These are phyloP conservation scores for Xanthoparmelia taractica DNA, from an alignment of 495 filamentous ascomycete genomes.

Conservation along the genomic window DNA sequence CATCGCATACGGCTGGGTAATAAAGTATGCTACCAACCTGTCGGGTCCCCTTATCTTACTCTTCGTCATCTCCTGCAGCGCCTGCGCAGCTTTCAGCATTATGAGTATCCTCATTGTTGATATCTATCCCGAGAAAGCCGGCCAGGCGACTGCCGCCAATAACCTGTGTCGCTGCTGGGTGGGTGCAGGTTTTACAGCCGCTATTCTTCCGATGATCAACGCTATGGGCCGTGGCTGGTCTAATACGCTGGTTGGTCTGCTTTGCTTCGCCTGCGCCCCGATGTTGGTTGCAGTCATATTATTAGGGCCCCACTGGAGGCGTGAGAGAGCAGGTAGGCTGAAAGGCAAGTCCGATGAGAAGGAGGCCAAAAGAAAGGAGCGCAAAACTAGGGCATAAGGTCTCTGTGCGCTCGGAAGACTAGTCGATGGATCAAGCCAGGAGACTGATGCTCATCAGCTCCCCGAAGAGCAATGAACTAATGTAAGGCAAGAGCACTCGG, in stretches of 20 bases:
- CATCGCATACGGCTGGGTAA: constrained; percentile 43
- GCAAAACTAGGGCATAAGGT: neutral
- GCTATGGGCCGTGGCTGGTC: constrained; percentile 44
- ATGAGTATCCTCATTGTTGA: constrained; percentile 42
- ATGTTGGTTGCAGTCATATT: neutral
- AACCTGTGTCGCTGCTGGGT: constrained; percentile 43
- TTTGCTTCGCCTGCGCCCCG: neutral
- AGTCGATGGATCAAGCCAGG: no score
- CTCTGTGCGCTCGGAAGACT: neutral
- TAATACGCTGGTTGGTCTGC: constrained; percentile 33
- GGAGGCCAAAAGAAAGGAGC: neutral
- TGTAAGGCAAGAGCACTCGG: no score
- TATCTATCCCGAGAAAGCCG: constrained; percentile 34
- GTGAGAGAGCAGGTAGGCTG: neutral
- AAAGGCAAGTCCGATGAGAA: neutral
- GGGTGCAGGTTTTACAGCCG: constrained; percentile 37
- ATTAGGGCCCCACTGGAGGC: neutral
- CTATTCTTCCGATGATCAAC: constrained; percentile 37
- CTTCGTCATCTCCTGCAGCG: constrained; percentile 36
- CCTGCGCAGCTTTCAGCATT: constrained; percentile 29
- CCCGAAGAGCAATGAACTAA: no score
- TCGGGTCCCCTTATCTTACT: constrained; percentile 36
- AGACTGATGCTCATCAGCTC: no score
- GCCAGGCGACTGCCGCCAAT: constrained; percentile 41
- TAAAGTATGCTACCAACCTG: constrained; percentile 32